Conservation (phyloP, 2,329 filamentous ascomycete genomes). For the Nemania serpens region DNA sequence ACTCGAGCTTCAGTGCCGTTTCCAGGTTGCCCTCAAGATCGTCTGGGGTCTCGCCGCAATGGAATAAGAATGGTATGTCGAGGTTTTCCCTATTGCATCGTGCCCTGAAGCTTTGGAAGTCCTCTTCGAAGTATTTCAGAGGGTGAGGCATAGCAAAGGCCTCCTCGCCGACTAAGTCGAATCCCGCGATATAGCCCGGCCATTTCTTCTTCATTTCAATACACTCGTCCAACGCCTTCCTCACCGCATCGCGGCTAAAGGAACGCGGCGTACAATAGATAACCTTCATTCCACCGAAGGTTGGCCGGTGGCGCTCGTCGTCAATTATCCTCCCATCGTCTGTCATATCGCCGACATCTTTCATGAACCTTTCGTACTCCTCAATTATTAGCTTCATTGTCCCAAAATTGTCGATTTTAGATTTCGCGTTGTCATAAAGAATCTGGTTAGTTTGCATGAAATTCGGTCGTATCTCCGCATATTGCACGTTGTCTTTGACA, state of each 20-base stretch:
- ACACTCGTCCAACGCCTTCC: slow-evolving; percentile 56
- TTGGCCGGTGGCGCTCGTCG: slow-evolving; percentile 31
- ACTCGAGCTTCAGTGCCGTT: slow-evolving; percentile 67
- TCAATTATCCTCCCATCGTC: slow-evolving; percentile 31
- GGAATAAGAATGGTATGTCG: slow-evolving; percentile 74
- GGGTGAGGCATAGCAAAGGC: slow-evolving; percentile 52
- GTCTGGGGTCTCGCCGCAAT: slow-evolving; percentile 76
- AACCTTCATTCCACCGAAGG: slow-evolving; percentile 62
- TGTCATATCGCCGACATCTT: slow-evolving; percentile 41
- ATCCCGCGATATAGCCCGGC: slow-evolving; percentile 60
- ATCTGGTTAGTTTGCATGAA: slow-evolving; percentile 60
- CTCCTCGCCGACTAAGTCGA: slow-evolving; percentile 66
- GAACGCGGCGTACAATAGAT: slow-evolving; percentile 65
- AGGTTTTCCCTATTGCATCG: slow-evolving; percentile 51
- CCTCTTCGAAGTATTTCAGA: slow-evolving; percentile 53
- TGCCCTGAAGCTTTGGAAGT: slow-evolving; percentile 54
- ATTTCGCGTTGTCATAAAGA: slow-evolving; percentile 51
- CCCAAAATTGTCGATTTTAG: slow-evolving; percentile 50
- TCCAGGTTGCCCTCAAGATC: slow-evolving; percentile 70
- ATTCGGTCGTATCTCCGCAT: slow-evolving; percentile 65
- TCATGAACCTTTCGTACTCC: slow-evolving; percentile 51
- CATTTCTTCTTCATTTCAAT: slow-evolving; percentile 57
- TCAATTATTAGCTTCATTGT: slow-evolving; percentile 59
- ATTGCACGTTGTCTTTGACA: slow-evolving; percentile 62
- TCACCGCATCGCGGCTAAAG: slow-evolving; percentile 52